Base-by-base conservation (phyloP, 768 basidiomycete genomes). In the Phlebiopsis flavidoalba region DNA sequence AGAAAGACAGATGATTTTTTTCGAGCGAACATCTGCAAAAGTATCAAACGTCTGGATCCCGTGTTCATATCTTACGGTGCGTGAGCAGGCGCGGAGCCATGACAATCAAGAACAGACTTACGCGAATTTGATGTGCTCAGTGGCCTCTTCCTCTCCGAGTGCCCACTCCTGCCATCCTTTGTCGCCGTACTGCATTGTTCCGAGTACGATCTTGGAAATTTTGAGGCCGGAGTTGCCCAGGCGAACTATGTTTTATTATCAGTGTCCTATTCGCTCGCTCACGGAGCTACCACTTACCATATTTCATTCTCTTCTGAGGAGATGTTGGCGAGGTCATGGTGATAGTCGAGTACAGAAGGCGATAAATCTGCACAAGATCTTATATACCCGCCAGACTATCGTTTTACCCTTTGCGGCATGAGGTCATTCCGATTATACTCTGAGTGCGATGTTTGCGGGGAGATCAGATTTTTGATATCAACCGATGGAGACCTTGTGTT, bases 41-140 rank as follows among this genome's bases (percentile, higher is more conserved):
- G 73, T 78, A 65, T 75, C 75, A 60, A 76, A 78, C 0, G 76
- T 75, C 53, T 72, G 71, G 63, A 79, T 77, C 8, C 78, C 79
- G 24, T 71, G 67, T 5, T 79, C 77, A 53, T 73, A 80, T 0
- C 75, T 76, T 12, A 26, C 31, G 36, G n/a, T 4, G 35, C 5
- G 8, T 11, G 37, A 24, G 12, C 4, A 33, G 12, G 11, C 8
- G 19, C 3, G 3, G 10, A 17, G 40, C 12, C 11, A 2, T 3
- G 10, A 10, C 11, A 11, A 0, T 48, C 22, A 17, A n/a, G 40
- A n/a, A 58, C 12, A 5, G 46, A 67, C 77, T 55, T 65, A 80
- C 63, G 80, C 80, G 7, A 65, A 71, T 68, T 79, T 78, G 69
- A 80, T 71, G 64, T 78, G 76, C 55, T 74, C 60, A 15, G 73